Evolutionary conservation across 768 basidiomycete genomes (phyloP).

Genomic region (Imleria badia): DNA sequence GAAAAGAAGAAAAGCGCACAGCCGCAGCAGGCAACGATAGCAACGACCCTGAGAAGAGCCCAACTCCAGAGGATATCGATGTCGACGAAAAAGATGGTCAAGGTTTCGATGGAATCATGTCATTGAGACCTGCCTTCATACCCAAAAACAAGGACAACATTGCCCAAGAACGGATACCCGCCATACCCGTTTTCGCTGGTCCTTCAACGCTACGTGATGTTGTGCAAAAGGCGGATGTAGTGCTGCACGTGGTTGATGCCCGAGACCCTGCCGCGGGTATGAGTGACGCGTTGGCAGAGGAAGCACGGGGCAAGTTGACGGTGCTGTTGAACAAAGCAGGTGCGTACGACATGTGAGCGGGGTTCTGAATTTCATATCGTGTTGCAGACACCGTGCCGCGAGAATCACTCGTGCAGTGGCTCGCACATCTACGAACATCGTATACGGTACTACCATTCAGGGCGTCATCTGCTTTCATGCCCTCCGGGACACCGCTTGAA

Average conservation of each 20-base stretch:
- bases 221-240: constrained; percentile 73
- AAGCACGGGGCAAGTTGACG: constrained; percentile 47
- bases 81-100: constrained; percentile 30
- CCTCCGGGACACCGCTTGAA: constrained; percentile 31
- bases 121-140: constrained; percentile 11
- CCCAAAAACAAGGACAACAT: background rate
- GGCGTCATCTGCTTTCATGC: constrained; percentile 66
- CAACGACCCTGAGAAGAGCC: constrained; percentile 26
- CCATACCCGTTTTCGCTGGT: constrained; percentile 27
- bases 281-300: constrained; percentile 57
- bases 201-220: constrained; percentile 40
- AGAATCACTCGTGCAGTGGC: constrained; percentile 74
- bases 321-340: constrained; percentile 89
- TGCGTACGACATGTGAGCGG: constrained; percentile 36
- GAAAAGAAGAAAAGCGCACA: constrained; percentile 65
- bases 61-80: constrained; percentile 28
- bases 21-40: constrained; percentile 30
- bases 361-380: background rate
- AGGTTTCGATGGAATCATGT: constrained; percentile 41
- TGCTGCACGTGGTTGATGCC: constrained; percentile 81
- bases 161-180: constrained; percentile 8
- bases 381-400: constrained; percentile 72
- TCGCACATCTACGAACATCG: constrained; percentile 53
- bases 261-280: constrained; percentile 77
- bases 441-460: constrained; percentile 73